Conservation (phyloP, 2,329 filamentous ascomycete genomes). For the Lecanicillium sp. region DNA sequence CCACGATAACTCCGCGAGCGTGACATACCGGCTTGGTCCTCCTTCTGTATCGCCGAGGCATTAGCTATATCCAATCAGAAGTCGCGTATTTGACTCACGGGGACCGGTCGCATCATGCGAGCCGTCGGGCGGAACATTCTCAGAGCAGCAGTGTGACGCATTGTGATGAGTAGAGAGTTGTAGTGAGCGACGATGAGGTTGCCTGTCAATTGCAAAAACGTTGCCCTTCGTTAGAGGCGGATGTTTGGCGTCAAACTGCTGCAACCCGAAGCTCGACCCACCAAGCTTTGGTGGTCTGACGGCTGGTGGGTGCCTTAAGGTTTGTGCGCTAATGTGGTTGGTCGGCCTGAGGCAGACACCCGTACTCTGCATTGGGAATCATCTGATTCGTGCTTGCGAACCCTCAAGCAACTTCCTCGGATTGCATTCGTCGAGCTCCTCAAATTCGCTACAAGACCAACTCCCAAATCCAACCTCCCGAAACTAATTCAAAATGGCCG, state of each 20-base stretch:
- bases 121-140: conserved; percentile 59
- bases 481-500: conserved; percentile 66
- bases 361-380: conserved; percentile 26
- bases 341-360: conserved; percentile 30
- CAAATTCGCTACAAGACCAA: conserved; percentile 24
- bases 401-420: conserved; percentile 24
- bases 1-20: conserved; percentile 11
- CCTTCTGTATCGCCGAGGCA: conserved; percentile 39
- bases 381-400: conserved; percentile 31
- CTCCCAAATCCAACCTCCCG: conserved; percentile 14
- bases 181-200: conserved; percentile 7
- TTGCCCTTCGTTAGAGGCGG: neutral
- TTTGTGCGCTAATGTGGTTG: conserved; percentile 19
- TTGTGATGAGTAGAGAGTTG: conserved; percentile 31
- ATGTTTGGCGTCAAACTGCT: conserved; percentile 21
- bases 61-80: conserved; percentile 16
- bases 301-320: conserved; percentile 22
- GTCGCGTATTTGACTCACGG: conserved; percentile 42
- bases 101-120: conserved; percentile 62
- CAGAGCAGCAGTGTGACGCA: conserved; percentile 59
- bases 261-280: conserved; percentile 24
- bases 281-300: conserved; percentile 15
- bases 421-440: conserved; percentile 22
- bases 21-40: conserved; percentile 59
- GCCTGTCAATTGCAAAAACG: conserved; percentile 22